phyloP scores from a whole-genome alignment of 768 basidiomycete species.

The Leccinum boreale region DNA sequence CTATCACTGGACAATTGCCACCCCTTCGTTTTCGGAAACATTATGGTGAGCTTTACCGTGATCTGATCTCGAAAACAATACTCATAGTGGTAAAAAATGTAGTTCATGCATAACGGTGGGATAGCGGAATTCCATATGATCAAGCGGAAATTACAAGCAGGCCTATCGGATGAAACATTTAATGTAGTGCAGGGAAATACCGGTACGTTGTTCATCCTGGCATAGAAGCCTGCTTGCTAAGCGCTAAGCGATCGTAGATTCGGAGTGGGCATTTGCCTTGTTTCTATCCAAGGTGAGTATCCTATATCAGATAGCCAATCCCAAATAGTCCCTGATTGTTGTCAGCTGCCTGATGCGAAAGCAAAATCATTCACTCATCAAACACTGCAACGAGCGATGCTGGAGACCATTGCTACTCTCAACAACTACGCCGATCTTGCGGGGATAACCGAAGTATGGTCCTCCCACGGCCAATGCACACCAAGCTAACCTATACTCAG shows the following conservation, averaged over 20 bases:
- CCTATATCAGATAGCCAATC: neutral
- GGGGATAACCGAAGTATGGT: slow-evolving; percentile 63
- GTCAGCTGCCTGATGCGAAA: slow-evolving; percentile 75
- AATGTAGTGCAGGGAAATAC: slow-evolving; percentile 90
- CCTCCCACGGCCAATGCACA: neutral
- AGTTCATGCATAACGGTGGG: slow-evolving; percentile 99
- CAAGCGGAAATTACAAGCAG: slow-evolving; percentile 76
- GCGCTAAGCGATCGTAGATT: slow-evolving; percentile 49
- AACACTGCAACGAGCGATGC: slow-evolving; percentile 79
- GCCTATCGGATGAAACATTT: slow-evolving; percentile 81
- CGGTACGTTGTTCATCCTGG: slow-evolving; percentile 40
- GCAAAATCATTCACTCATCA: slow-evolving; percentile 71
- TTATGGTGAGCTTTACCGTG: slow-evolving; percentile 63
- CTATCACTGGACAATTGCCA: slow-evolving; percentile 94
- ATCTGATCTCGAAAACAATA: neutral
- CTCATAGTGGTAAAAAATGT: neutral
- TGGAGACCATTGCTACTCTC: slow-evolving; percentile 77
- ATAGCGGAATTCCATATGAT: slow-evolving; percentile 80
- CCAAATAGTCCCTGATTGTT: slow-evolving; percentile 6
- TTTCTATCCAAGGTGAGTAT: slow-evolving; percentile 73
- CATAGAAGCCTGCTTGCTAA: neutral
- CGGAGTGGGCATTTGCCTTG: slow-evolving; percentile 95
- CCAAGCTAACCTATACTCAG: slow-evolving; percentile 32
- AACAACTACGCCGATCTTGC: slow-evolving; percentile 74
- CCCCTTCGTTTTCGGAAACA: slow-evolving; percentile 86